Percentiles rank a stretch among this genome's conserved stretches.
Conservation (phyloP, 2,329 filamentous ascomycete genomes). For the Coniochaeta hoffmannii region DNA sequence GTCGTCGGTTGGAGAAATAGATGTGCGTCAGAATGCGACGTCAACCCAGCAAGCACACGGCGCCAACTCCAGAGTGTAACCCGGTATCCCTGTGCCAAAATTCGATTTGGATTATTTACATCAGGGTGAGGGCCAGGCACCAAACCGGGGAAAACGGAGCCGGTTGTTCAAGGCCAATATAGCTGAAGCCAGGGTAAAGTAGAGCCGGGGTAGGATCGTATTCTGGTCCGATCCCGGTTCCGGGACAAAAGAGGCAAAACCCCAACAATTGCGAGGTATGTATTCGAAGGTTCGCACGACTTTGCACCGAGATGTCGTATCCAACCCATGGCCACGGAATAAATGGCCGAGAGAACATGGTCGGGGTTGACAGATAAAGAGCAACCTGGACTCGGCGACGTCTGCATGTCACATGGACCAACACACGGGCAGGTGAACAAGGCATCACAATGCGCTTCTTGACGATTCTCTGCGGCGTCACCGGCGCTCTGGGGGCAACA, state of each 20-base stretch:
- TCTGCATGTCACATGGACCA: background rate
- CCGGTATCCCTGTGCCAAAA: too few species aligned
- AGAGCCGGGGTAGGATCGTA: background rate
- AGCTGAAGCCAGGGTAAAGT: background rate
- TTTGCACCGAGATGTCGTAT: background rate
- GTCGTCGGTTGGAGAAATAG: too few species aligned
- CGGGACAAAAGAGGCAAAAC: background rate
- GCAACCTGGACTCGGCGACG: background rate
- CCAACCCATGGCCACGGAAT: background rate
- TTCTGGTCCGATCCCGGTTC: background rate
- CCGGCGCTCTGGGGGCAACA: background rate
- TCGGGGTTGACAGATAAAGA: background rate
- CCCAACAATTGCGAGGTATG: background rate
- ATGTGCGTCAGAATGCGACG: too few species aligned
- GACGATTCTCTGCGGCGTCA: background rate
- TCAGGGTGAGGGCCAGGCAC: too few species aligned
- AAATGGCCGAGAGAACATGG: background rate
- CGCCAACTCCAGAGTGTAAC: too few species aligned
- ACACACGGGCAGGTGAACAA: background rate
- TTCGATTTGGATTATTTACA: background rate
- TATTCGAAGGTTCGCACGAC: background rate
- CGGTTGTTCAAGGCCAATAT: background rate
- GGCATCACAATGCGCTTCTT: background rate
- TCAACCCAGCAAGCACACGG: too few species aligned
- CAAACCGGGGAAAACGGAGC: background rate